Conservation (phyloP, 495 filamentous ascomycete species). For the Aspergillus diversus region DNA sequence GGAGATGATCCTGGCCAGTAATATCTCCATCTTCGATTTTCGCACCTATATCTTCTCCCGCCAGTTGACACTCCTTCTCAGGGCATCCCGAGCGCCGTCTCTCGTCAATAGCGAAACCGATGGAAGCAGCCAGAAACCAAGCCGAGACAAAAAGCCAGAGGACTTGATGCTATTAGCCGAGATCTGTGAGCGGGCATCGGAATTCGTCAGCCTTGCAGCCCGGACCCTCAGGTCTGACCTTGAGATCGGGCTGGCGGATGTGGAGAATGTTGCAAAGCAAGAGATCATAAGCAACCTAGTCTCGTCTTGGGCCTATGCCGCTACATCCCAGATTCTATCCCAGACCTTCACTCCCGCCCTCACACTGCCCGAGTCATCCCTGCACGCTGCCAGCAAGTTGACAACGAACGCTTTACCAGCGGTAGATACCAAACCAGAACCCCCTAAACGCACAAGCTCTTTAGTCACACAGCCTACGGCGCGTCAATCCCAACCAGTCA, state of each 20-base stretch:
- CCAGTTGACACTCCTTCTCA: slow-evolving; percentile 80
- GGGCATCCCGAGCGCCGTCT: slow-evolving; percentile 70
- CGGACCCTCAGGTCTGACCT: slow-evolving; percentile 80
- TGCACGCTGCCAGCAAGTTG: slow-evolving; percentile 37
- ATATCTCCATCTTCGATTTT: slow-evolving; percentile 98
- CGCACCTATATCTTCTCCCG: slow-evolving; percentile 91
- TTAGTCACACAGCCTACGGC: slow-evolving; percentile 30
- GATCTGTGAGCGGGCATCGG: slow-evolving; percentile 74
- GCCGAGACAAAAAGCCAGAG: slow-evolving; percentile 60
- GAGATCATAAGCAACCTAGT: slow-evolving; percentile 80
- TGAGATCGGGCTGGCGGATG: slow-evolving; percentile 39
- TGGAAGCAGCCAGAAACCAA: slow-evolving; percentile 16
- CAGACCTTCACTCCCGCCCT: slow-evolving; percentile 74
- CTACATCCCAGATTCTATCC: slow-evolving; percentile 73
- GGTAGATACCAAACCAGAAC: slow-evolving; percentile 49
- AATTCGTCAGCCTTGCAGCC: slow-evolving; percentile 79
- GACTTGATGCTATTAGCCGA: slow-evolving; percentile 78
- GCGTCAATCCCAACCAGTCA: slow-evolving; percentile 35
- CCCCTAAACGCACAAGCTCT: slow-evolving; percentile 51
- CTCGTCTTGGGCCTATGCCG: slow-evolving; percentile 81
- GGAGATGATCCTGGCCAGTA: slow-evolving; percentile 90
- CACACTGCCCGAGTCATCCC: slow-evolving; percentile 64
- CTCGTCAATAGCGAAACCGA: slow-evolving; percentile 29
- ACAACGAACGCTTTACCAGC: slow-evolving; percentile 25
- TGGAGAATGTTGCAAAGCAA: slow-evolving; percentile 35